Base-by-base conservation (phyloP, 331 rosid species). In the Rhamnella rubrinervis region DNA sequence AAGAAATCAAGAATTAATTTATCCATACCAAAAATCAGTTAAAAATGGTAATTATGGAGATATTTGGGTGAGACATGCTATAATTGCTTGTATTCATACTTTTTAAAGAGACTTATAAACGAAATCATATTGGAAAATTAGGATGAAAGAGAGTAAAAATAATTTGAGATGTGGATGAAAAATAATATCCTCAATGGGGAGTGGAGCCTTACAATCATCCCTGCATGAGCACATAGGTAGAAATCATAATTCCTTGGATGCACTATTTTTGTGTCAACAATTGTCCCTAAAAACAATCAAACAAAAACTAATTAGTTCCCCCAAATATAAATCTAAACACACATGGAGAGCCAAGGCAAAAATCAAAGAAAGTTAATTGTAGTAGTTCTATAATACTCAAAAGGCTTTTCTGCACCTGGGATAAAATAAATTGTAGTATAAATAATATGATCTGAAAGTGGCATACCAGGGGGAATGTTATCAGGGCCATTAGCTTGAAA, bases 401-500 rank as follows among this genome's bases (percentile, higher is more conserved):
- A 31, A 31, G 35, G 35, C 35, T 4, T 14, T 44, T 4, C 49
- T 44, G 14, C 14, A 9, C 4, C 13, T 44, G 11, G 49, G 14
- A 7, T 12, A 16, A 25, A 60, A 58, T 12, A 20, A 19, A 65
- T 47, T 6, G 14, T 6, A 38, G 8, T 18, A 21, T 5, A 31
- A 23, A 63, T 26, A 66, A 64, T 39, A 57, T 21, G 62, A 51
- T 4, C 13, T 49, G 39, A 17, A 78, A 76, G 82, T 28, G 28
- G 73, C 86, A 61, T 25, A 90, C 99, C 99, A 64, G 99, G 89
- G 55, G 99, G 97, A 81, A 95, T 89, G 77, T 95, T 91, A 37
- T 83, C 90, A 26, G 77, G 76, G 67, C 81, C 62, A 67, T 75
- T 75, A 64, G 83, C 74, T 79, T 75, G 93, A 75, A 95, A 91